These are phyloP conservation scores for Apiospora malaysiana DNA, from an alignment of 2,329 filamentous ascomycete species.

Conservation along the genomic window DNA sequence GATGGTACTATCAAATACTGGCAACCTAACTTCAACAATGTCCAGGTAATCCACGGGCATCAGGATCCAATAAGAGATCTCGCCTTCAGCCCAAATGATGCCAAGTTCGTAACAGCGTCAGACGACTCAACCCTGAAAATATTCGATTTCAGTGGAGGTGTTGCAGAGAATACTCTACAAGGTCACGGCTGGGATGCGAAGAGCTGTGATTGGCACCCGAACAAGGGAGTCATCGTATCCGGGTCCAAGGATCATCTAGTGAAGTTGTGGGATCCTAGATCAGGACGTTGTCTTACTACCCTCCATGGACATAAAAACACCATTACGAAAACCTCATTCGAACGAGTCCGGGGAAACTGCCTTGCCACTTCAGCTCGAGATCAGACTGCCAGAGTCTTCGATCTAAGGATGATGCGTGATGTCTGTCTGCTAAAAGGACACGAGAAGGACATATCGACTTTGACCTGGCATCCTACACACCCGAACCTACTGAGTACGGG, in stretches of 20 bases:
- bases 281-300: conserved; percentile 86
- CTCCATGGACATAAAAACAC: conserved; percentile 97
- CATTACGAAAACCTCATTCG: conserved; percentile 91
- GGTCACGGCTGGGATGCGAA: conserved; percentile 99
- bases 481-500: conserved; percentile 88
- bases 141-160: conserved; percentile 89
- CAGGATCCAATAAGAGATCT: conserved; percentile 88
- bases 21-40: conserved; percentile 99
- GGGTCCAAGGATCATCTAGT: conserved; percentile 97
- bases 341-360: conserved; percentile 81
- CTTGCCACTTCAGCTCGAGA: conserved; percentile 93
- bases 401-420: conserved; percentile 97
- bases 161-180: conserved; percentile 81
- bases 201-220: conserved; percentile 96
- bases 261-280: conserved; percentile 98
- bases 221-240: conserved; percentile 90
- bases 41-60: conserved; percentile 92
- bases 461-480: conserved; percentile 94
- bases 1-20: conserved; percentile 97
- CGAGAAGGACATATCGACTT: conserved; percentile 92
- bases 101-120: conserved; percentile 94
- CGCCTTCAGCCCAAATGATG: conserved; percentile 90
- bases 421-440: conserved; percentile 92
- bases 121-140: conserved; percentile 95
- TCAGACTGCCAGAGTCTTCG: conserved; percentile 90